Conservation (phyloP, 306 rosid species). For the Biancaea sappan region DNA sequence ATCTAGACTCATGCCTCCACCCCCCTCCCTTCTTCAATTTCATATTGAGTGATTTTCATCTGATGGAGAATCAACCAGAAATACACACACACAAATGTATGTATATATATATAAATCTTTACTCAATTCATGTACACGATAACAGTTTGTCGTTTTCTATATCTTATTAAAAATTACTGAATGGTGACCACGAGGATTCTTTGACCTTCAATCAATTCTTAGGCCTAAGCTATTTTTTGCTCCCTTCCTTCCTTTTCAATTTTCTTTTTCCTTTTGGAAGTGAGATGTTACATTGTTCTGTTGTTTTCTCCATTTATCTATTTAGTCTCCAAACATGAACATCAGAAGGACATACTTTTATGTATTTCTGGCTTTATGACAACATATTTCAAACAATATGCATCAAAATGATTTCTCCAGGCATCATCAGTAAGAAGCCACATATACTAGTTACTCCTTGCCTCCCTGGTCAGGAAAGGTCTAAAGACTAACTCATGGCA, state of each 20-base stretch:
- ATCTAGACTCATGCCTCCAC: too few relatives aligned
- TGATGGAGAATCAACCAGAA: too few relatives aligned
- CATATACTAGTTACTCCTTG: neutral
- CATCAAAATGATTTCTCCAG: neutral
- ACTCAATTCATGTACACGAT: neutral
- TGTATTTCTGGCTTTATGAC: neutral
- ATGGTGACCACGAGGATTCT: neutral
- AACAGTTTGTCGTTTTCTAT: neutral
- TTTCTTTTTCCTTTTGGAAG: neutral
- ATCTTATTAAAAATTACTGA: neutral
- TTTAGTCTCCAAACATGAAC: neutral
- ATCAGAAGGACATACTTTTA: neutral
- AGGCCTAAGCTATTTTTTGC: neutral
- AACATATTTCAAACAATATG: neutral
- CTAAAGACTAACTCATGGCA: neutral
- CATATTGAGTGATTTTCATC: neutral
- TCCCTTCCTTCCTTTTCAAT: neutral
- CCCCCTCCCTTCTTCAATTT: neutral
- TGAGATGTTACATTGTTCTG: neutral
- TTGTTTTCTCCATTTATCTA: neutral
- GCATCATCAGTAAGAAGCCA: neutral
- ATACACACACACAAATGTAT: too few relatives aligned
- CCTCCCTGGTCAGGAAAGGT: neutral
- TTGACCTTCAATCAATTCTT: neutral
- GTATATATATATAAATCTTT: neutral